Conservation (phyloP, 2,329 filamentous ascomycete species). For the Ramularia collo-cygni region DNA sequence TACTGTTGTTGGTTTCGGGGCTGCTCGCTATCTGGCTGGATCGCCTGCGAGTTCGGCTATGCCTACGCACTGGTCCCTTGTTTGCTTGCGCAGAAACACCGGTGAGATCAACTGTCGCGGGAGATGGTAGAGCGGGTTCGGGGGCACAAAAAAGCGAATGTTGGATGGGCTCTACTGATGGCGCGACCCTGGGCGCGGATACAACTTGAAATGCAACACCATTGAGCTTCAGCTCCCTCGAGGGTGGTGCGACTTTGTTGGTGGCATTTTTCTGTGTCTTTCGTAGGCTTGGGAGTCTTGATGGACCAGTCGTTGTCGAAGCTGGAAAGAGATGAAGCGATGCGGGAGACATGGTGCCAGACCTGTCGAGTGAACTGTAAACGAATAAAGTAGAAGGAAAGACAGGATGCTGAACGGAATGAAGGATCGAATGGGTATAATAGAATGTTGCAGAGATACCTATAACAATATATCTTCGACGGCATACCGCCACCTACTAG, state of each 20-base stretch:
- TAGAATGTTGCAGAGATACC: conserved; percentile 3
- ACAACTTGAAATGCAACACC: conserved; percentile 26
- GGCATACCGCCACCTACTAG: background rate
- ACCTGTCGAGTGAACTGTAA: conserved; percentile 5
- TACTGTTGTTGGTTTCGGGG: conserved; percentile 2
- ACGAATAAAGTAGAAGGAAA: conserved; percentile 3
- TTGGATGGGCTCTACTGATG: conserved; percentile 21
- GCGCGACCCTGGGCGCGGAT: conserved; percentile 13
- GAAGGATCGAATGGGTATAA: no score
- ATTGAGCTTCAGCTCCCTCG: conserved; percentile 19
- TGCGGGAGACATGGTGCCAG: conserved; percentile 18
- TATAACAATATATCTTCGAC: conserved; percentile 11
- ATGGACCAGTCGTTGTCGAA: conserved; percentile 8
- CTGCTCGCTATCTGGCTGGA: conserved; percentile 13
- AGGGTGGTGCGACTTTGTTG: conserved; percentile 6
- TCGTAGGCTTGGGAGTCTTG: conserved; percentile 13
- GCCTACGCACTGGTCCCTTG: conserved; percentile 5
- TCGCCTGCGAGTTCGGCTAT: conserved; percentile 15
- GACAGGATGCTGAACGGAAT: background rate
- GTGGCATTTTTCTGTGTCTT: conserved; percentile 2
- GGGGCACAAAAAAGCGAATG: conserved; percentile 27
- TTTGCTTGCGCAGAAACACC: no score
- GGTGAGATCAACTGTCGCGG: no score
- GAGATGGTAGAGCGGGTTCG: conserved; percentile 1
- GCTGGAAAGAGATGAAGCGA: conserved; percentile 17